Percentiles rank a stretch among this genome's conserved stretches.
phyloP scores from a whole-genome alignment of 164 flowering plant species.

The Vitis riparia region DNA sequence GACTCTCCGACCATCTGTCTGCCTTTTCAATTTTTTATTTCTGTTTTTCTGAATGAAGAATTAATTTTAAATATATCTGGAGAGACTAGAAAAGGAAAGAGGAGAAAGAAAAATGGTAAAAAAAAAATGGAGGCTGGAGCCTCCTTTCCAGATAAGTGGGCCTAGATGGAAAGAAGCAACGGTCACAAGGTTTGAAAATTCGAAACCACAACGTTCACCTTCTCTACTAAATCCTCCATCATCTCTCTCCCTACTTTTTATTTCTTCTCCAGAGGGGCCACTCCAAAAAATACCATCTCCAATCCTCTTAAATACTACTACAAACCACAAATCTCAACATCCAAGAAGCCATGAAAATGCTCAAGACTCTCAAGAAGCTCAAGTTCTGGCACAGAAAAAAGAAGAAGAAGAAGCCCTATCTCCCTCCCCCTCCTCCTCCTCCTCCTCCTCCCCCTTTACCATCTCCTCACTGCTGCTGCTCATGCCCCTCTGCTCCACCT shows the following conservation, averaged over 20 bases:
- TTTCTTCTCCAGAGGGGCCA: not conserved
- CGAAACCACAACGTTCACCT: not conserved
- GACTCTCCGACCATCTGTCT: no score
- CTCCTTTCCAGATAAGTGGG: no score
- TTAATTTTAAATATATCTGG: no score
- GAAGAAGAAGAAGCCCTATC: conserved; percentile 28
- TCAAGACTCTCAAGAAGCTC: conserved; percentile 39
- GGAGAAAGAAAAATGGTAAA: no score
- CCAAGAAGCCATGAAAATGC: conserved; percentile 18
- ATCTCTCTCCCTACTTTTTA: not conserved
- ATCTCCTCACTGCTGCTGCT: conserved; percentile 9
- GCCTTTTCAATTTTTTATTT: no score
- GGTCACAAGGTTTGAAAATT: conserved; percentile 20
- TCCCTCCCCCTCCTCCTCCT: not conserved
- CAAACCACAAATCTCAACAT: not conserved
- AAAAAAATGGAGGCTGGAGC: not conserved
- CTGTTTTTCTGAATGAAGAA: no score
- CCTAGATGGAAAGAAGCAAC: conserved; percentile 3
- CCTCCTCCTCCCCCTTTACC: conserved; percentile 1
- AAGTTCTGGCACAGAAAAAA: conserved; percentile 43
- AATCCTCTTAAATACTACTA: not conserved
- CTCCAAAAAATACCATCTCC: no score
- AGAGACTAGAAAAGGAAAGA: no score
- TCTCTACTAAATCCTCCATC: not conserved
- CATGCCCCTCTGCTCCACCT: conserved; percentile 49